Conservation (phyloP, 768 basidiomycete genomes). For the Tricholoma saponaceum region DNA sequence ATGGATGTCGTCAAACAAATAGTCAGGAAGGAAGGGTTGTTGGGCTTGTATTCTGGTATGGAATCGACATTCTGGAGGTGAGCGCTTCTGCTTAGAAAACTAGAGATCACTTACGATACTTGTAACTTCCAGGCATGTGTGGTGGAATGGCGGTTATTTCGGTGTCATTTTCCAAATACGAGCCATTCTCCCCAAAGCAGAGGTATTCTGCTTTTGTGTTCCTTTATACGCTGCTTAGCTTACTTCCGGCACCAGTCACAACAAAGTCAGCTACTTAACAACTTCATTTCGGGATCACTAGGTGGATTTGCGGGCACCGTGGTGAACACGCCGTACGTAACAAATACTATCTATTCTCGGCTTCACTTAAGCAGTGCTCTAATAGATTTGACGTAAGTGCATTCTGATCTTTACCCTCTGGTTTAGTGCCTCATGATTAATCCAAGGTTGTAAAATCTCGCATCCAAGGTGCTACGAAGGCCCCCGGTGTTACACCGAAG, state of each 20-base stretch:
- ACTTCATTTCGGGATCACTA: conserved; percentile 85
- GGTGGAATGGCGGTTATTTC: conserved; percentile 97
- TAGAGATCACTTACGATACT: conserved; percentile 1
- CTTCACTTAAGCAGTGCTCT: background rate
- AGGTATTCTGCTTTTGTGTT: conserved; percentile 43
- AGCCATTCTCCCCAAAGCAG: conserved; percentile 74
- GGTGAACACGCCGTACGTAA: conserved; percentile 83
- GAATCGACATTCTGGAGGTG: conserved; percentile 98
- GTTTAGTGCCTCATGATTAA: background rate
- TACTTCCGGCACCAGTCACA: conserved; percentile 39
- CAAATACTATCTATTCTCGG: background rate
- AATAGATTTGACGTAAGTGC: conserved; percentile 44
- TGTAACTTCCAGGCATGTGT: conserved; percentile 55
- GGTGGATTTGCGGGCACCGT: conserved; percentile 90
- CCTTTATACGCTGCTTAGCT: background rate
- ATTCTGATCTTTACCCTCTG: background rate
- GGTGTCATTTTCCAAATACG: conserved; percentile 87
- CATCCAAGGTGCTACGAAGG: conserved; percentile 71
- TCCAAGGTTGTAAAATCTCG: conserved; percentile 69
- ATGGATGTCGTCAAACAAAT: conserved; percentile 86
- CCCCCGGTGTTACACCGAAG: conserved; percentile 73
- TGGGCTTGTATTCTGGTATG: conserved; percentile 93
- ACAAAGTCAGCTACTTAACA: conserved; percentile 76
- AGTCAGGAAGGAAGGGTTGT: conserved; percentile 68
- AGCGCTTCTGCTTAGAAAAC: conserved; percentile 6